Evolutionary conservation across 1,284 basidiomycete species (phyloP), one percentile per base, ranked within the genome.

Genomic region (Moesziomyces sp.): DNA sequence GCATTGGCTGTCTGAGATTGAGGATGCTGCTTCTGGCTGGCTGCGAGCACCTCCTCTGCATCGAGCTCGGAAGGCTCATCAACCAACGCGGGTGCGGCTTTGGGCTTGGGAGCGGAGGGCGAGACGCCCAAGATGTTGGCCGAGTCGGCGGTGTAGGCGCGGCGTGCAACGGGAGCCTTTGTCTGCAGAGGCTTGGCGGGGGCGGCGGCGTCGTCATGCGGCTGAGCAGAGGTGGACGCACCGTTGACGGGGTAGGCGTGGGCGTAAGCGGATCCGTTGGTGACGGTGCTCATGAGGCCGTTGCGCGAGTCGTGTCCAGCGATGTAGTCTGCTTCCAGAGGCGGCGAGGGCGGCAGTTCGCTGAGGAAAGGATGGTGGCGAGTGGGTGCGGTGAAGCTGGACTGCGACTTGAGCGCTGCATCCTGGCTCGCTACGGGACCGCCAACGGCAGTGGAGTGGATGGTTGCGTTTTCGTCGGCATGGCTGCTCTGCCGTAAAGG

Each of bases 341-440:
- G 78, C 18, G 78, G 78, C 1, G 76, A 78, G 16, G 78, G 78
- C 38, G 78, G 78, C 16, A 80, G 69, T 56, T 80, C 78, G 63
- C 74, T 70, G 50, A 78, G 62, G 21, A 80, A 68, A 2, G 78
- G 74, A 53, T 77, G 72, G 35, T 73, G 69, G 10, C 73, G 61
- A 11, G 73, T 69, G 4, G 73, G 73, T 3, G 76, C 76, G 4
- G 73, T 75, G 53, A 64, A 74, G 58, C 64, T 66, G 23, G 58
- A 61, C 44, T 70, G 67, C 11, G 63, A 66, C 40, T 69, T 76
- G 57, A 62, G 58, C 8, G 70, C 70, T 26, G 52, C 53, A 45
- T 72, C 69, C 16, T 74, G 62, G 33, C 43, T 45, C 44, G 43
- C 56, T 10, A 66, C 21, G 8, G 63, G 24, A 18, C 52, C 54